phyloP scores from a whole-genome alignment of 768 basidiomycete species.

The Auricularia sp. region DNA sequence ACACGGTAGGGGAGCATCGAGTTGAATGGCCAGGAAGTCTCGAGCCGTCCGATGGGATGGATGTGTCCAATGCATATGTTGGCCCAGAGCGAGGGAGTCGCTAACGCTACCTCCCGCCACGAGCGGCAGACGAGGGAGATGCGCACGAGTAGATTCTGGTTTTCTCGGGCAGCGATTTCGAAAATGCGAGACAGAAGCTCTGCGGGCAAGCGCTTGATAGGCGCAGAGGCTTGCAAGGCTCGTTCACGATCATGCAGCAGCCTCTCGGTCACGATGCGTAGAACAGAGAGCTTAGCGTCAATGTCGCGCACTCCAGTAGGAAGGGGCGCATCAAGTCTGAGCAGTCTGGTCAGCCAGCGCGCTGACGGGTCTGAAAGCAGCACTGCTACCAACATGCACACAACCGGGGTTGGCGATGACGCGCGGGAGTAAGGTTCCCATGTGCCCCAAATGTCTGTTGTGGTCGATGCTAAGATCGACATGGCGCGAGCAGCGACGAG shows the following conservation, averaged over 20 bases:
- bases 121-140: constrained; percentile 2
- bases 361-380: not conserved
- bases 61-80: not conserved
- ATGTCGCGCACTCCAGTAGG: not conserved
- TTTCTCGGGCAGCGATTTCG: not conserved
- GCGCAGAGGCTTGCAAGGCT: not conserved
- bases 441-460: no score
- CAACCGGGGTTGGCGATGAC: no score
- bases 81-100: not conserved
- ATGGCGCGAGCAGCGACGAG: not conserved
- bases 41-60: not conserved
- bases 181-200: not conserved
- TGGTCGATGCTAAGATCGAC: no score
- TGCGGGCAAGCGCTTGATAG: not conserved
- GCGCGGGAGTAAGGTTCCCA: no score
- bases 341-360: not conserved
- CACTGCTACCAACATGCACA: no score
- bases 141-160: not conserved
- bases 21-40: not conserved
- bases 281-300: not conserved
- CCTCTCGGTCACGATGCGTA: not conserved
- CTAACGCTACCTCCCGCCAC: constrained; percentile 3
- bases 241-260: not conserved
- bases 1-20: not conserved
- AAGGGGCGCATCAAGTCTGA: not conserved